Evolutionary conservation across 139 green algal species (phyloP).

Genomic region (Gonium pectorale): DNA sequence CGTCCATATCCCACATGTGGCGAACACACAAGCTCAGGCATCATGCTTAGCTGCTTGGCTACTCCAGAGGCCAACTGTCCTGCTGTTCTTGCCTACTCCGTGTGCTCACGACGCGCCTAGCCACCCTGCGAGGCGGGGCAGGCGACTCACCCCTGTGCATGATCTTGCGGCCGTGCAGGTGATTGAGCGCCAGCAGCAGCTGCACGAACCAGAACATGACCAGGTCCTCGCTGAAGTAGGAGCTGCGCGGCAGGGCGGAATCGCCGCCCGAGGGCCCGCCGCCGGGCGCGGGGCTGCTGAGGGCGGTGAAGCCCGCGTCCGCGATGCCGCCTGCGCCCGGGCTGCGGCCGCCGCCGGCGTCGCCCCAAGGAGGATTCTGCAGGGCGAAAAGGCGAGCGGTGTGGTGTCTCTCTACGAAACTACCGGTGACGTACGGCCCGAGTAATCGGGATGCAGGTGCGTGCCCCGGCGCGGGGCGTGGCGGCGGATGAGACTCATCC

Average conservation of each 20-base stretch:
- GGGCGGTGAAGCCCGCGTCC: background rate
- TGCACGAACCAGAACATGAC: conserved; percentile 74
- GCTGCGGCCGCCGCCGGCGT: background rate
- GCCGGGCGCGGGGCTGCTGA: background rate
- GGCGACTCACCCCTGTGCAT: conserved; percentile 55
- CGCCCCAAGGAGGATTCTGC: background rate
- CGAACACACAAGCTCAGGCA: too few species aligned
- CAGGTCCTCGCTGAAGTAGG: conserved; percentile 65
- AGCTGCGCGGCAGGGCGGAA: background rate
- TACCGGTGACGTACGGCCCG: too few species aligned
- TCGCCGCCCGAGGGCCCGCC: background rate
- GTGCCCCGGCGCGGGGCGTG: too few species aligned
- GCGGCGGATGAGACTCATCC: too few species aligned
- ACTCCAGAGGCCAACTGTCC: too few species aligned
- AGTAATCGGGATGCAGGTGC: too few species aligned
- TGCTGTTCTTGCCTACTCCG: too few species aligned
- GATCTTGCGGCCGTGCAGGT: conserved; percentile 68
- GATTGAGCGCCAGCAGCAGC: conserved; percentile 70
- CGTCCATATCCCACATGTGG: too few species aligned
- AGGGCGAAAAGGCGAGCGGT: background rate
- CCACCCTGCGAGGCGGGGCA: too few species aligned
- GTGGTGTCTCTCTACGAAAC: too few species aligned
- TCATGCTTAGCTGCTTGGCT: too few species aligned
- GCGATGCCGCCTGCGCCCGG: background rate
- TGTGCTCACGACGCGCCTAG: too few species aligned